Percentiles rank a stretch among this genome's conserved stretches.
phyloP scores from a whole-genome alignment of 2,329 filamentous ascomycete genomes.

The Hymenoscyphus occultus region DNA sequence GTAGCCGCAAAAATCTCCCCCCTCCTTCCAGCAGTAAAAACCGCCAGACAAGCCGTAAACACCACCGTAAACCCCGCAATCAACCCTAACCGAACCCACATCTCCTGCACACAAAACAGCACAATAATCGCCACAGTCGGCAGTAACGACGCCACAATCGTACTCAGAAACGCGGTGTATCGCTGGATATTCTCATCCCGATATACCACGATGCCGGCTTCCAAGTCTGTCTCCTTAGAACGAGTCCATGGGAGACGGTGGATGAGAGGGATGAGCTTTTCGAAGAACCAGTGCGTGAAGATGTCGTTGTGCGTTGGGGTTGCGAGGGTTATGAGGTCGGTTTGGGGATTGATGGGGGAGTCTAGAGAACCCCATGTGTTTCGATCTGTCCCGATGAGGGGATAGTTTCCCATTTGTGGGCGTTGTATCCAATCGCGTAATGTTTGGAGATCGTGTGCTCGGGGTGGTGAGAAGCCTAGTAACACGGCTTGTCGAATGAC shows the following conservation, averaged over 20 bases:
- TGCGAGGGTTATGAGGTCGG: background rate
- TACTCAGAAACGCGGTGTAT: slow-evolving; percentile 3
- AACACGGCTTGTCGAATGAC: slow-evolving; percentile 2
- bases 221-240: background rate
- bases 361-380: background rate
- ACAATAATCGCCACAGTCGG: slow-evolving; percentile 22
- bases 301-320: background rate
- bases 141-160: slow-evolving; percentile 17
- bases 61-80: slow-evolving; percentile 19
- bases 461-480: background rate
- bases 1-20: slow-evolving; percentile 22
- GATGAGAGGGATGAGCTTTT: background rate
- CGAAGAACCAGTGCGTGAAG: slow-evolving; percentile 7
- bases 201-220: slow-evolving; percentile 5
- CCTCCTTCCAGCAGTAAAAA: slow-evolving; percentile 21
- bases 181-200: background rate
- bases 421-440: slow-evolving; percentile 8
- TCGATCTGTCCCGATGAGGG: background rate
- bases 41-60: slow-evolving; percentile 19
- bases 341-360: background rate
- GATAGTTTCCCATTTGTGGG: slow-evolving; percentile 4
- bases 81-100: slow-evolving; percentile 15
- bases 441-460: background rate
- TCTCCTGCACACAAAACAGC: slow-evolving; percentile 16
- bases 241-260: background rate